Base-by-base conservation (phyloP, 2,329 filamentous ascomycete genomes). In the Cladophialophora immunda region DNA sequence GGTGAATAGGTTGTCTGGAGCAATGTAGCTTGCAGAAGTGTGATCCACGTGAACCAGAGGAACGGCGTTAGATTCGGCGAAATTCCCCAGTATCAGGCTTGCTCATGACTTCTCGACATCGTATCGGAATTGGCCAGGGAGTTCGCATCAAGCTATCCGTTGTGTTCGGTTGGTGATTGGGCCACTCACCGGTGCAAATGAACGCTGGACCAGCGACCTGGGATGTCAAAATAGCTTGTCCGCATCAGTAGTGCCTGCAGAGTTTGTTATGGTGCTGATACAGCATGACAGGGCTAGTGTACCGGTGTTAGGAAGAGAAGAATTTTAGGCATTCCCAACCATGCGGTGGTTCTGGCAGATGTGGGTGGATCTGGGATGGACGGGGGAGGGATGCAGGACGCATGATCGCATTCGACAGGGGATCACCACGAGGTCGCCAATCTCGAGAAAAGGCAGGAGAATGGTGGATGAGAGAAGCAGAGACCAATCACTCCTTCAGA, bases 381-480 rank as follows among this genome's bases (percentile, higher is more conserved):
- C 34, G 53, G 25, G 13, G 53, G 27, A 19, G 32, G 27, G 27
- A 19, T 55, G 27, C 15, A 55, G 27, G 27, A 19, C 29, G 19
- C 32, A 22, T 55, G 17, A 34, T 30, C 29, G 15, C 34, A 34
- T 27, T n/a, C 19, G 53, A 30, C 11, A n/a, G 25, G 53, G 29
- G 19, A 25, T 55, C 50, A 29, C 29, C 19, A 53, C 30, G 22
- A 50, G 52, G 17, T 34, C 19, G 52, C 22, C 34, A 47, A 34
- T 38, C 60, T 56, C 52, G 52, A 62, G 15, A 25, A 32, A 47
- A 34, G 60, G 34, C 34, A 47, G 22, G 25, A 25, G 9, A 47
- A 32, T 34, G 50, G 50, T 15, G 17, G 34, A 27, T 27, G 32
- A 47, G 17, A 17, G 36, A 41, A 36, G 19, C 32, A 55, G 17